Conservation (phyloP, 176 grass and related monocot species). For the Paspalum notatum region DNA sequence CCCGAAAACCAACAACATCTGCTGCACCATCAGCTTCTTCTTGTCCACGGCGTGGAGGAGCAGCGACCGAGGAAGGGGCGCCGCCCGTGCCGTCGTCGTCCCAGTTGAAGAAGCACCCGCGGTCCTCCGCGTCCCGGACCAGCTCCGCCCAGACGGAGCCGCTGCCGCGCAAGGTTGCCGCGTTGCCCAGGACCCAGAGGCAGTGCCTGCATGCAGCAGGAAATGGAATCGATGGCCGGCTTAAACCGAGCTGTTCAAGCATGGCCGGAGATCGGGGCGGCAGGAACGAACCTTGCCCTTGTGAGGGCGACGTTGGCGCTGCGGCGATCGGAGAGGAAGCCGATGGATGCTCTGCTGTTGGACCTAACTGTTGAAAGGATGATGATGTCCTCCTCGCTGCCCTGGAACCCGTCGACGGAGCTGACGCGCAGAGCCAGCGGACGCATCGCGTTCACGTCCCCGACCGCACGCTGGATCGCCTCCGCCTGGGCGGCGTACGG, state of each 20-base stretch:
- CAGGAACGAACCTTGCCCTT: slow-evolving; percentile 54
- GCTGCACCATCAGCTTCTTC: too few relatives aligned
- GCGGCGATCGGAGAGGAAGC: slow-evolving; percentile 60
- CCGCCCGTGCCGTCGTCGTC: not conserved
- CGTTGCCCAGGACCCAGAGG: slow-evolving; percentile 74
- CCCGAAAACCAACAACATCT: too few relatives aligned
- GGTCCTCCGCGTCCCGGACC: slow-evolving; percentile 52
- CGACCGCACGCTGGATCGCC: slow-evolving; percentile 46
- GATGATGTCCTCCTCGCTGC: slow-evolving; percentile 74
- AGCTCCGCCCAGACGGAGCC: slow-evolving; percentile 66
- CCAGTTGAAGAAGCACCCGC: slow-evolving; percentile 59
- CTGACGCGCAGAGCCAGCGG: slow-evolving; percentile 46
- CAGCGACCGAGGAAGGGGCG: too few relatives aligned
- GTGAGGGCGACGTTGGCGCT: slow-evolving; percentile 70
- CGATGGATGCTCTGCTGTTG: slow-evolving; percentile 47
- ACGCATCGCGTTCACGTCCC: slow-evolving; percentile 4
- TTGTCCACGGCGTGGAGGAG: too few relatives aligned
- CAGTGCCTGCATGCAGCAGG: slow-evolving; percentile 52
- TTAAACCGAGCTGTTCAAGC: too few relatives aligned
- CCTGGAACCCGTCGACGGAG: slow-evolving; percentile 80
- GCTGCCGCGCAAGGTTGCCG: slow-evolving; percentile 47
- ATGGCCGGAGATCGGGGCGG: too few relatives aligned
- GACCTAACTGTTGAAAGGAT: slow-evolving; percentile 78
- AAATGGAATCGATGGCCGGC: too few relatives aligned
- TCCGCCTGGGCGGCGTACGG: slow-evolving; percentile 64